A percentile compares a stretch with the other conserved stretches of the same genome.
These are phyloP conservation scores for Luzula sylvatica DNA, from an alignment of 176 grass and related monocot genomes.

Conservation along the genomic window DNA sequence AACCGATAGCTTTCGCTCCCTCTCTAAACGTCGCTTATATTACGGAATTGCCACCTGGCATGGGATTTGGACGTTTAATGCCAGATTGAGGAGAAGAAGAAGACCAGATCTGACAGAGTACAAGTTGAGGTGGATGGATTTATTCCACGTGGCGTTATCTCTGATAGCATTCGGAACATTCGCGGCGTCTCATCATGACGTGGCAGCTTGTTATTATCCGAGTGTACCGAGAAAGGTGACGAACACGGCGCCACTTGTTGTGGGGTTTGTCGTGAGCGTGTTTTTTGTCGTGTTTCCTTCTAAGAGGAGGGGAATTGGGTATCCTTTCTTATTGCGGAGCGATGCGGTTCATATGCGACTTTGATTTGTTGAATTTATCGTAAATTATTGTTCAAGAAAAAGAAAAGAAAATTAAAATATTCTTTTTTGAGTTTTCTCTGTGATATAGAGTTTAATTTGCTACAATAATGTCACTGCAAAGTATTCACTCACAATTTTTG, in stretches of 20 bases:
- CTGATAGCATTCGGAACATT: slow-evolving; percentile 64
- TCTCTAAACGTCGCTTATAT: slow-evolving; percentile 36
- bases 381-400: too few relatives aligned
- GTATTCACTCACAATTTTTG: too few relatives aligned
- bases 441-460: too few relatives aligned
- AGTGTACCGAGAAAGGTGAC: slow-evolving; percentile 50
- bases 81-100: slow-evolving; percentile 13
- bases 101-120: slow-evolving; percentile 34
- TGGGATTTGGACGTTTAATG: slow-evolving; percentile 56
- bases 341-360: slow-evolving; percentile 46
- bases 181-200: slow-evolving; percentile 62
- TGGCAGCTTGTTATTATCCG: slow-evolving; percentile 61
- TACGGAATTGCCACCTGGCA: slow-evolving; percentile 55
- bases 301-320: slow-evolving; percentile 68
- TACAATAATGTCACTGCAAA: too few relatives aligned
- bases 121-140: slow-evolving; percentile 59
- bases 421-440: too few relatives aligned
- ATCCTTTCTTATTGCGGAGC: slow-evolving; percentile 59
- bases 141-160: slow-evolving; percentile 58
- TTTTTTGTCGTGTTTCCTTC: slow-evolving; percentile 82
- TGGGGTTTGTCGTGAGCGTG: slow-evolving; percentile 69
- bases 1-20: slow-evolving; percentile 76
- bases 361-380: slow-evolving; percentile 27
- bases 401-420: too few relatives aligned
- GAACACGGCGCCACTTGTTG: slow-evolving; percentile 59